These are phyloP conservation scores for Ophiostoma triangulosporum DNA, from an alignment of 2,329 filamentous ascomycete genomes.

Conservation along the genomic window DNA sequence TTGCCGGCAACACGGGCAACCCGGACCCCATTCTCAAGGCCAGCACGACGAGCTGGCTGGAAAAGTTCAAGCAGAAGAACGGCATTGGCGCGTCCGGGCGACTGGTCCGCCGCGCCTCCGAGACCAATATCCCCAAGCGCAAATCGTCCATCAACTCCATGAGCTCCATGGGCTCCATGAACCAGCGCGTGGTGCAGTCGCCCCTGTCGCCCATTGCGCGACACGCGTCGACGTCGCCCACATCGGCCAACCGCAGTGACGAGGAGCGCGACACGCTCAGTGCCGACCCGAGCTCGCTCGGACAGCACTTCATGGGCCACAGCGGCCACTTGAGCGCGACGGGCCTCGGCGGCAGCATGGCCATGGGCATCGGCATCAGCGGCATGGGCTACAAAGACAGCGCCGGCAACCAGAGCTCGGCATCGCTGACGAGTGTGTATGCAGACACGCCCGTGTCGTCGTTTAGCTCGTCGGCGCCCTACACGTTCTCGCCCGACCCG, in stretches of 20 bases:
- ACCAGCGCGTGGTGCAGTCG: no score
- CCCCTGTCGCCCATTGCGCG: conserved; percentile 53
- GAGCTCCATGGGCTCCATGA: conserved; percentile 17
- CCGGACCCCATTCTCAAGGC: conserved; percentile 59
- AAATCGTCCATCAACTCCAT: conserved; percentile 19
- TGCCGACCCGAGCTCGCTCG: not conserved
- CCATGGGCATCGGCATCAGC: conserved; percentile 9
- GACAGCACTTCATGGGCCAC: conserved; percentile 3
- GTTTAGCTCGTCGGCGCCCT: conserved; percentile 61
- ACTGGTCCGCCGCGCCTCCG: conserved; percentile 43
- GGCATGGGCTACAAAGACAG: conserved; percentile 39
- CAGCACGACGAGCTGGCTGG: conserved; percentile 68
- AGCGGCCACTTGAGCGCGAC: not conserved
- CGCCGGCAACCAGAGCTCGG: conserved; percentile 26
- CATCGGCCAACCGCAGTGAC: conserved; percentile 56
- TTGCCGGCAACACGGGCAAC: conserved; percentile 55
- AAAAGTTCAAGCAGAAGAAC: conserved; percentile 92
- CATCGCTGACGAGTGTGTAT: conserved; percentile 54
- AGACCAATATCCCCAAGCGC: conserved; percentile 55
- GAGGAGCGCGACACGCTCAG: conserved; percentile 46
- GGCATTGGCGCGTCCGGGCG: conserved; percentile 31
- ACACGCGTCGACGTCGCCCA: conserved; percentile 52
- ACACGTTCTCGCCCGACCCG: conserved; percentile 63
- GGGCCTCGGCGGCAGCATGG: not conserved
- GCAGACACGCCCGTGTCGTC: conserved; percentile 50